Percentiles rank a stretch among this genome's conserved stretches.
Evolutionary conservation across 2,329 filamentous ascomycete genomes (phyloP).

Genomic region (Scopulariopsis brevicaulis): DNA sequence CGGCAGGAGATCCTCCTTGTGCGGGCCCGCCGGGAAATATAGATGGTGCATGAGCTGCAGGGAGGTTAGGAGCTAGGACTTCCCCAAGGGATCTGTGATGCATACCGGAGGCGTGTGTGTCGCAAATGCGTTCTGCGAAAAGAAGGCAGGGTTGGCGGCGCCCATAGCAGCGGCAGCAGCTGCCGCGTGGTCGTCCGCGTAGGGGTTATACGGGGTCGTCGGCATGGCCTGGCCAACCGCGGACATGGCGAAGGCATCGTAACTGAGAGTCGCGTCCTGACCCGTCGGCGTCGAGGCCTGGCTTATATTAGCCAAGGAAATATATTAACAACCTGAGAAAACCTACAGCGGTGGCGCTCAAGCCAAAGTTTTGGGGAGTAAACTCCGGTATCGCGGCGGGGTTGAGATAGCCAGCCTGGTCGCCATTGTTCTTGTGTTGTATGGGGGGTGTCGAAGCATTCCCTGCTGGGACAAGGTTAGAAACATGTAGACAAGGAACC

Average conservation of each 20-base stretch:
- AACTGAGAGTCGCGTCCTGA: conserved; percentile 23
- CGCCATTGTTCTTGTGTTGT: conserved; percentile 1
- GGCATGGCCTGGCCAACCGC: conserved; percentile 39
- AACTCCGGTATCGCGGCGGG: conserved; percentile 48
- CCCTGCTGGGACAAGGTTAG: neutral
- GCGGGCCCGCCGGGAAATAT: conserved; percentile 78
- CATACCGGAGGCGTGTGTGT: conserved; percentile 49
- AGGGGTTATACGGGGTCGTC: conserved; percentile 56
- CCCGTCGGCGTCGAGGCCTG: neutral
- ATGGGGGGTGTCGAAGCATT: neutral
- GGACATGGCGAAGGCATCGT: conserved; percentile 54
- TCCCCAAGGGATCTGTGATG: conserved; percentile 1
- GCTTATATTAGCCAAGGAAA: neutral
- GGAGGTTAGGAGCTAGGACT: neutral
- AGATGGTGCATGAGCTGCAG: conserved; percentile 74
- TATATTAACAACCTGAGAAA: conserved; percentile 2
- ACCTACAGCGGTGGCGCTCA: conserved; percentile 31
- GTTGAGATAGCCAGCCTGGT: conserved; percentile 26
- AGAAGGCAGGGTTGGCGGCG: neutral
- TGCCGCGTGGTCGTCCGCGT: conserved; percentile 57
- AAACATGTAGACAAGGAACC: neutral
- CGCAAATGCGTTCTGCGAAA: conserved; percentile 33
- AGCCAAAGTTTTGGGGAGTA: conserved; percentile 43
- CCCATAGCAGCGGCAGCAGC: conserved; percentile 55
- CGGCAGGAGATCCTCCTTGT: conserved; percentile 66